These are phyloP conservation scores for Wakefieldia striispora DNA, from an alignment of 768 basidiomycete genomes.

Conservation along the genomic window DNA sequence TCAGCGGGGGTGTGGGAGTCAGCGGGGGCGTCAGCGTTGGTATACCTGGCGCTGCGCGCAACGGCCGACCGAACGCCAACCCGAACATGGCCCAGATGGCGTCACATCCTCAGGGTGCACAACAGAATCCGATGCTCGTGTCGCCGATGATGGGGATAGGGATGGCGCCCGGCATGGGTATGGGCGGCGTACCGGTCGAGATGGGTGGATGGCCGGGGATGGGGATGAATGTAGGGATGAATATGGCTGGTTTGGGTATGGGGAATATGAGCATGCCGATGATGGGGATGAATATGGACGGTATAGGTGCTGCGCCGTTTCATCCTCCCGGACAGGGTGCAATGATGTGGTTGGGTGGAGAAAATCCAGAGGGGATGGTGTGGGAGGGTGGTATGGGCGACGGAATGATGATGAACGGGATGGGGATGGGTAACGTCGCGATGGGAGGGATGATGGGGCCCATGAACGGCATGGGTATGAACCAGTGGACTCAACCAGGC, in stretches of 20 bases:
- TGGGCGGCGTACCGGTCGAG: slow-evolving; percentile 35
- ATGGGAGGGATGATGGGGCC: slow-evolving; percentile 33
- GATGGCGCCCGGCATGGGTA: slow-evolving; percentile 30
- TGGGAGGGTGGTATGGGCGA: slow-evolving; percentile 39
- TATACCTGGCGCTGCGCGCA: slow-evolving; percentile 11
- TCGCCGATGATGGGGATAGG: slow-evolving; percentile 43
- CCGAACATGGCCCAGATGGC: not conserved
- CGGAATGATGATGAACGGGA: slow-evolving; percentile 43
- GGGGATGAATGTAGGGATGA: slow-evolving; percentile 39
- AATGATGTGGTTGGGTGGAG: slow-evolving; percentile 38
- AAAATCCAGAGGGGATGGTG: slow-evolving; percentile 32
- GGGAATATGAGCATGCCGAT: slow-evolving; percentile 38
- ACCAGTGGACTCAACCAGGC: slow-evolving; percentile 36
- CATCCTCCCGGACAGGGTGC: slow-evolving; percentile 19
- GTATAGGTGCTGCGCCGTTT: slow-evolving; percentile 26
- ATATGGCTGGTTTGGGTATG: slow-evolving; percentile 38
- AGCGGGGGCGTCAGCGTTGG: slow-evolving; percentile 21
- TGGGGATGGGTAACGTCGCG: slow-evolving; percentile 35
- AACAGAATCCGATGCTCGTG: slow-evolving; percentile 32
- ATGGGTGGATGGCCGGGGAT: slow-evolving; percentile 35
- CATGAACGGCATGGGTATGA: slow-evolving; percentile 41
- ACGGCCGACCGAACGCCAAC: slow-evolving; percentile 9
- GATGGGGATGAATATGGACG: slow-evolving; percentile 43
- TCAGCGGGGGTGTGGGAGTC: slow-evolving; percentile 22
- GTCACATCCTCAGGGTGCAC: slow-evolving; percentile 13